Percentiles rank a stretch among this genome's conserved stretches.
Evolutionary conservation across 441 rosid genomes (phyloP).

Genomic region (Adansonia rubrostipa): DNA sequence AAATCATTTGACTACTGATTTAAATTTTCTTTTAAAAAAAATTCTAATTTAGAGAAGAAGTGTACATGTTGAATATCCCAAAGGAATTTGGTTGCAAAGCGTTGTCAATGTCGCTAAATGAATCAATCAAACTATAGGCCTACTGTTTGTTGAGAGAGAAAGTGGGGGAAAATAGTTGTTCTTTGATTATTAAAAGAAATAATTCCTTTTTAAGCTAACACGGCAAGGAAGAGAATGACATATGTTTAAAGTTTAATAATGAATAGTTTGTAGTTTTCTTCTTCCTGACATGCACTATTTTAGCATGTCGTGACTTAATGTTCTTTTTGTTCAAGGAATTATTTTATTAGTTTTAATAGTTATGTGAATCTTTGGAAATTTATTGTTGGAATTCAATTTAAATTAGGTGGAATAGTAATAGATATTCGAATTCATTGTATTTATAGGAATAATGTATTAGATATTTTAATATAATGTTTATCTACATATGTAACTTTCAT

Average conservation of each 20-base stretch:
- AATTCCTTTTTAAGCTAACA: constrained; percentile 13
- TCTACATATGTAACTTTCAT: no score
- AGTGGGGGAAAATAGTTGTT: background rate
- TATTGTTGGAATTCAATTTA: no score
- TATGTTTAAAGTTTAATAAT: constrained; percentile 4
- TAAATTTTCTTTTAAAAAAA: background rate
- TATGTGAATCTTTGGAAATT: no score
- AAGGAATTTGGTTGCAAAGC: constrained; percentile 32
- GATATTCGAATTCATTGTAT: no score
- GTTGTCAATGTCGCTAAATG: constrained; percentile 21
- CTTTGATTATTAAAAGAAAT: background rate
- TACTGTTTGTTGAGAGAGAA: background rate
- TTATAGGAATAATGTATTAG: no score
- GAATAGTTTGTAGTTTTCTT: background rate
- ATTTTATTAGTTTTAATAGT: background rate
- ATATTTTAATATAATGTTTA: no score
- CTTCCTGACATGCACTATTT: background rate
- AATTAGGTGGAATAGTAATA: no score
- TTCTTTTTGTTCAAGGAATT: background rate
- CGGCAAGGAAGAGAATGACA: constrained; percentile 24
- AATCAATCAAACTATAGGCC: background rate
- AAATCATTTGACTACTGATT: constrained; percentile 25
- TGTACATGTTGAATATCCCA: background rate
- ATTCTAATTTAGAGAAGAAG: background rate
- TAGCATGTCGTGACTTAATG: background rate